Evolutionary conservation across 129 eudicot species (phyloP).

Genomic region (Artemisia argyi): DNA sequence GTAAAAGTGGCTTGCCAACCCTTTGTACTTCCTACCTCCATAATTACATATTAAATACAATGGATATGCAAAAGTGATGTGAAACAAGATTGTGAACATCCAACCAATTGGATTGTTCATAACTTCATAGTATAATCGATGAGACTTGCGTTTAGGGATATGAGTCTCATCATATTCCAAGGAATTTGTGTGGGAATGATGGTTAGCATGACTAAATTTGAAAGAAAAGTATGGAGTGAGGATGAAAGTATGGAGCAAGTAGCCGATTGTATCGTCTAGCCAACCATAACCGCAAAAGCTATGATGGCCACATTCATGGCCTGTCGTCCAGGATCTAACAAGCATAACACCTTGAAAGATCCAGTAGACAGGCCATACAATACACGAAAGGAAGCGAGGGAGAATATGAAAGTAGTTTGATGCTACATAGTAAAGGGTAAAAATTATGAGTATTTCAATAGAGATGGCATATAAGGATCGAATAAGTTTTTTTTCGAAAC

Average conservation of each 20-base stretch:
- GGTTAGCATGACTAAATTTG: slow-evolving; percentile 32
- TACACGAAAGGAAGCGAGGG: too few species aligned
- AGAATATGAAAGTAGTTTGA: too few species aligned
- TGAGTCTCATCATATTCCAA: slow-evolving; percentile 28
- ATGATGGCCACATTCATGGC: slow-evolving; percentile 35
- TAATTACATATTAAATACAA: too few species aligned
- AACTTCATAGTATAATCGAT: not conserved
- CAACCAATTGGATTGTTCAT: slow-evolving; percentile 9
- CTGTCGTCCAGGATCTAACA: slow-evolving; percentile 17
- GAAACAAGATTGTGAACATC: too few species aligned
- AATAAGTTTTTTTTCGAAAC: too few species aligned
- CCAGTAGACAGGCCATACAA: slow-evolving; percentile 3
- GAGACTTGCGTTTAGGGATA: slow-evolving; percentile 23
- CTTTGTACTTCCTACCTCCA: too few species aligned
- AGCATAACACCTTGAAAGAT: slow-evolving; percentile 26
- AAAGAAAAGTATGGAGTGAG: slow-evolving; percentile 32
- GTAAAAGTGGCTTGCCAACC: too few species aligned
- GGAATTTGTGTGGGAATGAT: slow-evolving; percentile 37
- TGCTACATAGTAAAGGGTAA: too few species aligned
- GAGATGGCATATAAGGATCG: too few species aligned
- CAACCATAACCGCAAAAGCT: slow-evolving; percentile 24
- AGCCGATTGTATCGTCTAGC: slow-evolving; percentile 34
- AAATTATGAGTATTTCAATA: too few species aligned
- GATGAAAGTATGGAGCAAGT: slow-evolving; percentile 23
- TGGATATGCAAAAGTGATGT: too few species aligned